Base-by-base conservation (phyloP, 108 stramenopile species). In the Nannochloropsis gaditana region DNA sequence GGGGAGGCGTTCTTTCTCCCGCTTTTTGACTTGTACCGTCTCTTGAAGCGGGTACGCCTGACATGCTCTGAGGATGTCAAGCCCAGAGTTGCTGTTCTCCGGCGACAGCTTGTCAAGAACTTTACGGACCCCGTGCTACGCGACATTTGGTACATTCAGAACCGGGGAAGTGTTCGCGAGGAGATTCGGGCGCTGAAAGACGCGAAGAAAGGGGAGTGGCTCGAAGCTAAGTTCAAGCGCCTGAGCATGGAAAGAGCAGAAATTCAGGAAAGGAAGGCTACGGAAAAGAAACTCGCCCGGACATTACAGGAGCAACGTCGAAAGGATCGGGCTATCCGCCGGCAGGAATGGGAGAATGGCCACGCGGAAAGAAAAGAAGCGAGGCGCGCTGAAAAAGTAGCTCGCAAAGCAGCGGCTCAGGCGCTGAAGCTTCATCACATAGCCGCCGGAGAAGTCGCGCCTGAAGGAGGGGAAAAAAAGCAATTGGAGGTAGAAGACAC, bases 131-230 rank as follows among this genome's bases (percentile, higher is more conserved):
- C 59, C 19, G 59, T 73, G 8, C 59, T 73, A 15, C 59, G 59
- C 19, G 59, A 73, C n/a, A n/a, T 73, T 15, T 73, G 59, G 59
- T 73, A n/a, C 8, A 73, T 73, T 6, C 59, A 73, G 6, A 73
- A 73, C 59, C 15, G 59, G 59, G 59, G 59, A n/a, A 73, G 59
- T n/a, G 59, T 73, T n/a, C 8, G 59, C n/a, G n/a, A n/a, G 59
- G 59, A 73, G 59, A n/a, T 73, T 15, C 59, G 59, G 15, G 59
- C 59, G 59, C 59, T 73, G n/a, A 73, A 73, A n/a, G 59, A 73
- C 59, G 59, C 59, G 19, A n/a, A 73, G 59, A 73, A 73, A n/a
- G 19, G 15, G 19, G n/a, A 8, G 59, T 73, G 59, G 59, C 15
- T 73, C 19, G 19, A 73, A 73, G 59, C 59, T 15, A 73, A 73